Conservation (phyloP, 2,329 filamentous ascomycete genomes). For the Nemania sp. region DNA sequence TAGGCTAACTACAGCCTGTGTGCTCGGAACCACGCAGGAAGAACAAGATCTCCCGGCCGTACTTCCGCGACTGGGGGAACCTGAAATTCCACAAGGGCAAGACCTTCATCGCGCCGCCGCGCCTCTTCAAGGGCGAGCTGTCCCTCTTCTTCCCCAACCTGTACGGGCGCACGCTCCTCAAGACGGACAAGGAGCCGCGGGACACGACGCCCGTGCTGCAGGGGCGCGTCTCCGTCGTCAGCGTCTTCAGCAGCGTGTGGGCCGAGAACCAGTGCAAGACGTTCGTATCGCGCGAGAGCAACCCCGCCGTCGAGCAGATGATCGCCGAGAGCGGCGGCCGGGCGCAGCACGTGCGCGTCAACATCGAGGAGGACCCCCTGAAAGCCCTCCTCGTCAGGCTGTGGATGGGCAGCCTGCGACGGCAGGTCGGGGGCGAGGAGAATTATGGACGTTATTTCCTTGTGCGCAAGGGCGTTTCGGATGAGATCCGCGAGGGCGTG, state of each 20-base stretch:
- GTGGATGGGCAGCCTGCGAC: constrained; percentile 67
- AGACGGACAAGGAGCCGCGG: constrained; percentile 61
- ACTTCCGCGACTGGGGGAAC: constrained; percentile 96
- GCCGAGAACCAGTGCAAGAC: constrained; percentile 82
- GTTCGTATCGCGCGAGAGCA: constrained; percentile 74
- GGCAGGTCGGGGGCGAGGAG: constrained; percentile 59
- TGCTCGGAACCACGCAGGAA: constrained; percentile 21
- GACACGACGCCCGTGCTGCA: constrained; percentile 82
- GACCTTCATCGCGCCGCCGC: constrained; percentile 85
- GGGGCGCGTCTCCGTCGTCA: constrained; percentile 82
- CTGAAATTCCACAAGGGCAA: constrained; percentile 87
- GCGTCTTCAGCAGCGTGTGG: constrained; percentile 86
- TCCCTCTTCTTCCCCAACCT: constrained; percentile 96
- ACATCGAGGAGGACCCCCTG: constrained; percentile 84
- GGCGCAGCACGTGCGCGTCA: constrained; percentile 86
- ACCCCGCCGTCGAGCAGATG: constrained; percentile 75
- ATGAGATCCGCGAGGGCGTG: constrained; percentile 72
- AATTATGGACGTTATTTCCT: constrained; percentile 73
- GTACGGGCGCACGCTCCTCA: constrained; percentile 79
- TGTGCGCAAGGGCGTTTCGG: constrained; percentile 68
- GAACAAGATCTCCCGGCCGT: constrained; percentile 69
- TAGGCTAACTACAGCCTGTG: constrained; percentile 21
- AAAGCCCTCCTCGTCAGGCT: constrained; percentile 70
- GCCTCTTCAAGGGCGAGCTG: constrained; percentile 84
- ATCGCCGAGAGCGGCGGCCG: constrained; percentile 64